Conservation (phyloP, 1,284 basidiomycete genomes). For the Rugosomyces carneus region DNA sequence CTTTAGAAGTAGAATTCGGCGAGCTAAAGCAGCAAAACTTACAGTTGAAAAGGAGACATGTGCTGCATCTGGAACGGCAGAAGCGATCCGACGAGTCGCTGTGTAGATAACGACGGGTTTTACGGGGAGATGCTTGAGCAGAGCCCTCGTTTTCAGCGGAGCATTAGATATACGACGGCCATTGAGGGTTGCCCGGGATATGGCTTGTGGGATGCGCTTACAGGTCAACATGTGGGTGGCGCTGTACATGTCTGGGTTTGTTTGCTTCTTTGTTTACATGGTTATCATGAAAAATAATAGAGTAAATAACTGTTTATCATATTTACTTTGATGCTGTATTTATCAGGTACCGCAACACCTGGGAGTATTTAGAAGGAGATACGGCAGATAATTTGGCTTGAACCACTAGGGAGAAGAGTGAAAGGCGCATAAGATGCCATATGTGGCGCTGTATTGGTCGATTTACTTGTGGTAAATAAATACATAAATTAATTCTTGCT, state of each 20-base stretch:
- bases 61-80: background rate
- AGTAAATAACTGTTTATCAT: too few species aligned
- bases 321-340: too few species aligned
- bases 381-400: too few species aligned
- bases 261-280: too few species aligned
- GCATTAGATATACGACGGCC: background rate
- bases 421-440: background rate
- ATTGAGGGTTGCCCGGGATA: background rate
- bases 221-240: too few species aligned
- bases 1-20: background rate
- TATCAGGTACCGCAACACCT: too few species aligned
- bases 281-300: too few species aligned
- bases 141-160: background rate
- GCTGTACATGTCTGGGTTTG: too few species aligned
- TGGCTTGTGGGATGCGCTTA: background rate
- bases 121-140: background rate
- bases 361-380: too few species aligned
- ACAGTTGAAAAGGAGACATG: constrained; percentile 3
- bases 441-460: background rate
- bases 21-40: background rate
- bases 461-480: background rate
- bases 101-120: background rate
- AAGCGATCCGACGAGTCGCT: background rate
- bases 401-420: too few species aligned
- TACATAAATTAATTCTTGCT: background rate